Evolutionary conservation across 441 rosid genomes (phyloP), one percentile per base, ranked within the genome.

Genomic region (Theobroma grandiflorum): DNA sequence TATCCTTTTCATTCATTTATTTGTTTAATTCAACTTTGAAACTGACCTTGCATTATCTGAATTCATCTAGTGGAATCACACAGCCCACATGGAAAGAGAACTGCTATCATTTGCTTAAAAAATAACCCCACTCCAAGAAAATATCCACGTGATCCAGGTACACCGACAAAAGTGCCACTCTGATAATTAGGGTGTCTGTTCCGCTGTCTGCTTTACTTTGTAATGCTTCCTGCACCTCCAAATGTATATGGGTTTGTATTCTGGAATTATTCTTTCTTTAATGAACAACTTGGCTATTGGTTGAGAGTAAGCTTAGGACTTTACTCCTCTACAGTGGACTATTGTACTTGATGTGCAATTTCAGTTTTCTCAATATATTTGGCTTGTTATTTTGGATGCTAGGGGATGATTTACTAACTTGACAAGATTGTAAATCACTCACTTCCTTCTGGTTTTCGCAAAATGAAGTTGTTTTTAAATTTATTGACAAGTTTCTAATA

Each of bases 101-200:
- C 94, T 70, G 96, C 94, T 37, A 84, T 95, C 35, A 75, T 92
- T 74, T 93, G 91, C 83, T 82, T 87, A 74, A 96, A 95, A 92
- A 86, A 84, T 83, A 86, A 37, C 50, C 85, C 85, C 18, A 94
- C 98, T 0, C 95, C 97, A 68, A 82, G 76, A 86, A 91, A 86
- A 76, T 95, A 92, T 87, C 98, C 98, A 1, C 96, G 95, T 47
- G 88, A 87, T 80, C 93, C 96, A 78, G 98, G 98, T 82, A 91
- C 90, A 78, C 98, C 96, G 58, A 86, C 91, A 40, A 95, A 93
- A 88, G 82, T 74, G 71, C 98, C 98, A 38, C 82, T 96, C 82
- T 93, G 78, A 72, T 62, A 69, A 47, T 62, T 55, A 16, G 45
- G 72, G 22, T 78, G 45, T 75, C 62, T 47, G 7, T 50, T 77